Base-by-base conservation (phyloP, 1,284 basidiomycete genomes). In the Neotropicomus parvogracilis region DNA sequence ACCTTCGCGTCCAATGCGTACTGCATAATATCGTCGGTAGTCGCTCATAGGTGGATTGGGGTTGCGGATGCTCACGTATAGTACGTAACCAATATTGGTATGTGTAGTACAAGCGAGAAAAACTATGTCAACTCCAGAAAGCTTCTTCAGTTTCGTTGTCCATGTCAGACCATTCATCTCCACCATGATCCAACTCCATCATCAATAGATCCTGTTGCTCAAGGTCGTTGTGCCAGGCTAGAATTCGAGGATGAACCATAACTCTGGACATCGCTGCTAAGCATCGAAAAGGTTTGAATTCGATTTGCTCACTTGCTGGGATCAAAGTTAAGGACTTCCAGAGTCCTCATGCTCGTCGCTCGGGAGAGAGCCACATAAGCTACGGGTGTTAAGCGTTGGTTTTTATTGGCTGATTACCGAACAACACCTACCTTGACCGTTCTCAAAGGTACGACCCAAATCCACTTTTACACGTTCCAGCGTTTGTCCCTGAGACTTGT, bases 291-390 rank as follows among this genome's bases (percentile, higher is more conserved):
- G 37, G 13, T 33, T n/a, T 27, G 28, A 10, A 37, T 21, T 40
- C 11, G 3, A 29, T 35, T 40, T 10, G 54, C 77, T 57, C 57
- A 89, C 91, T 88, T 93, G 34, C 69, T 70, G 0, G 81, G 68
- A 56, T 83, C 73, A 68, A 97, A 97, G 49, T 87, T 83, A 7
- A 86, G 68, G 9, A 97, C 88, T 66, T 97, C 88, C 26, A 97
- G 72, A 0, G 86, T 81, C 27, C 88, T 82, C 59, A 97, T 75
- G 13, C 77, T 84, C 0, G 91, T 97, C 6, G 95, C 95, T 38
- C 95, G 85, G 9, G 92, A 95, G 14, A 97, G 77, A 0, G 95
- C 95, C 35, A 97, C 94, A 64, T 97, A 97, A 3, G 91, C 91
- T 81, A 75, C 71, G 68, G 40, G 24, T 17, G 21, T 52, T 31